Evolutionary conservation across 2,329 filamentous ascomycete species (phyloP), one percentile per base, ranked within the genome.

Genomic region (Rhinocladiella mackenziei): DNA sequence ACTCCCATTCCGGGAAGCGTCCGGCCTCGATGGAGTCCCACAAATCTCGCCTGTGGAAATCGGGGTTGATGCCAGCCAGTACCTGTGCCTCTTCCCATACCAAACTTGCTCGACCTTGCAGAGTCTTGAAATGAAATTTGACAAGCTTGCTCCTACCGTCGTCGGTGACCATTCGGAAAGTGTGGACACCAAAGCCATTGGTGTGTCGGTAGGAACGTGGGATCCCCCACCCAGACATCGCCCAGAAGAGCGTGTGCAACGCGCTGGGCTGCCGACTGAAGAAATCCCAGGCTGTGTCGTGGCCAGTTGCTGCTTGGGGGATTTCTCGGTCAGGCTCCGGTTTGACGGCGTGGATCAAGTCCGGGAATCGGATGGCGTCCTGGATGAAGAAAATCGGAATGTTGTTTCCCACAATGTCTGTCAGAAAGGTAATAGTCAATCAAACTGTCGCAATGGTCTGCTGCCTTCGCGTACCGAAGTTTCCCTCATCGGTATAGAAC

Each of bases 101-200:
- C 0, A 91, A 70, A 1, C 80, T 85, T 64, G 86, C 83, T 0
- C 87, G 82, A 39, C 86, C 86, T 0, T 89, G 74, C 43, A 83
- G 78, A 0, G 86, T 84, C 0, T 78, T 88, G 58, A 77, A 89
- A 60, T 83, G 78, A 60, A 89, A 89, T 65, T 91, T 91, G 62
- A 86, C 82, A 54, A 89, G 88, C 44, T 77, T 72, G 1, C 81
- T 74, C 60, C 84, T 76, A 15, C 83, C 84, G 53, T 83, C 73
- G 17, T 73, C 75, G 48, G 88, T 88, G 49, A 73, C 70, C 2
- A 89, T 71, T 0, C 77, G 84, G 57, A 73, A 91, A 0, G 86
- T 89, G 64, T 91, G 89, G 55, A 91, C 86, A 41, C 86, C 85
- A 45, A 89, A 91, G 0, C 86, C 86, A 55, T 91, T 83, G 83